These are phyloP conservation scores for Mucor saturninus DNA, from an alignment of 371 early-diverging fungal genomes.

Conservation along the genomic window DNA sequence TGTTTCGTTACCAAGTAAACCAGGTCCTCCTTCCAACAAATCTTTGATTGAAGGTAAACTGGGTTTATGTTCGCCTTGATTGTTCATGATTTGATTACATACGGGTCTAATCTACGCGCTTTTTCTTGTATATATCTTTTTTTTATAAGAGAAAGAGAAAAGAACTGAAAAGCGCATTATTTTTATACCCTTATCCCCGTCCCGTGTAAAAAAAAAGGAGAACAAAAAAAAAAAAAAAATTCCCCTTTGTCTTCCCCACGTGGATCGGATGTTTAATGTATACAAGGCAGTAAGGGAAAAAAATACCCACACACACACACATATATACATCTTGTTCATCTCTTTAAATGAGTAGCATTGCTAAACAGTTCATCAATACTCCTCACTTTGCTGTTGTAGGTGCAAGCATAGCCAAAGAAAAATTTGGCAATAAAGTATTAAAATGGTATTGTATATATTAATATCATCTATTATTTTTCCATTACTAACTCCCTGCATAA, in stretches of 20 bases:
- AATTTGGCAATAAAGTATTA: conserved; percentile 83
- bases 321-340: background rate
- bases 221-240: background rate
- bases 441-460: conserved; percentile 57
- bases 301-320: background rate
- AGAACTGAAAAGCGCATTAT: background rate
- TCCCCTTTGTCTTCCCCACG: background rate
- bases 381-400: conserved; percentile 77
- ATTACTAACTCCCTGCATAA: conserved; percentile 11
- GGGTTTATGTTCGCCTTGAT: conserved; percentile 13
- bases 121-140: background rate
- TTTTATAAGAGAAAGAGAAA: background rate
- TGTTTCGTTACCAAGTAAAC: conserved; percentile 15
- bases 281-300: background rate
- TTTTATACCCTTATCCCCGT: too few relatives aligned
- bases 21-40: conserved; percentile 25
- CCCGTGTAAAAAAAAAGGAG: conserved; percentile 5
- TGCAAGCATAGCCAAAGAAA: conserved; percentile 68
- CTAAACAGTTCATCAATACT: conserved; percentile 35
- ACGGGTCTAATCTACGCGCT: background rate
- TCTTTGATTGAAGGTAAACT: conserved; percentile 22
- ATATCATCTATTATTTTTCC: background rate
- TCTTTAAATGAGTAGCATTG: conserved; percentile 8
- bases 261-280: background rate
- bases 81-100: conserved; percentile 11